Evolutionary conservation across 345 rosid genomes (phyloP), one percentile per base, ranked within the genome.

Genomic region (Turritis glabra): DNA sequence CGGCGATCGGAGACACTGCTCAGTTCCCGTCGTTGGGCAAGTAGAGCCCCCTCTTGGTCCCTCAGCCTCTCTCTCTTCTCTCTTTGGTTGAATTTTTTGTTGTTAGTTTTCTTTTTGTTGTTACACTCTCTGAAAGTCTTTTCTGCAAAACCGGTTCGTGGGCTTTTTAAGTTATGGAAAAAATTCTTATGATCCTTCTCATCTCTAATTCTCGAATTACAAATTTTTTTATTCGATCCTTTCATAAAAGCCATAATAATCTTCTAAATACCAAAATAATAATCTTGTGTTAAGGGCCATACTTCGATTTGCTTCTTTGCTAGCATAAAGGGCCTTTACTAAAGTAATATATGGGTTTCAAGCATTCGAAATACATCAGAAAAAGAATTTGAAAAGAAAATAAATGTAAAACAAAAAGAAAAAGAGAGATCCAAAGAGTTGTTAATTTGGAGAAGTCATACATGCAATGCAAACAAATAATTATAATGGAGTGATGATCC

Each of bases 21-120:
- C 80, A 77, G 73, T 77, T 77, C 75, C 80, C 80, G 2, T 37
- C 67, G 6, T 57, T 77, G 80, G 81, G 77, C 73, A 66, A 72
- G 74, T 72, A 25, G 30, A 64, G 64, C 32, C 64, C 35, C 32
- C 40, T 50, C 35, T 44, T 27, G 68, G 47, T 68, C 44, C 62
- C 60, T 44, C 27, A 11, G 57, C 69, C 29, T 61, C 56, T 37
- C 56, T 37, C 11, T 37, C 5, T 6, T 55, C 21, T 38, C 69
- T 44, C 51, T 26, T 55, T 63, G 13, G 59, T 70, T 77, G 57
- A 50, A 67, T 77, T 77, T 41, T 37, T 69, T 76, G 59, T 35
- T 53, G 64, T 27, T 77, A 48, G 19, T 53, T 70, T 61, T 54
- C 54, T 69, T 50, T 33, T 77, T 43, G 72, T 66, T 58, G 73